A percentile compares a stretch with the other conserved stretches of the same genome.
Conservation (phyloP, 495 filamentous ascomycete species). For the Aspergillus ellipticus region DNA sequence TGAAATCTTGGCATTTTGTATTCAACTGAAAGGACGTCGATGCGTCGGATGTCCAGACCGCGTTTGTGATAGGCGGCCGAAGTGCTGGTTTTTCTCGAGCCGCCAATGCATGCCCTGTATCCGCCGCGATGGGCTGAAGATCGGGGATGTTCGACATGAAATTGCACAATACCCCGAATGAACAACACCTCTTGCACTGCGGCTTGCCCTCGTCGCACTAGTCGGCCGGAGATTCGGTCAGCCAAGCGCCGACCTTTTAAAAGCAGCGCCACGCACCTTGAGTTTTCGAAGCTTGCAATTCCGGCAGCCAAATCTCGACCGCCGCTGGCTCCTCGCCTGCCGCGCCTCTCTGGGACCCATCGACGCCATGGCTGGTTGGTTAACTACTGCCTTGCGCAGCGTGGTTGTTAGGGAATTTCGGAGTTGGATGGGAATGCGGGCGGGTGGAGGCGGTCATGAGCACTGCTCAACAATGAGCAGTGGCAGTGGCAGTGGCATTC, state of each 20-base stretch:
- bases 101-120: conserved; percentile 17
- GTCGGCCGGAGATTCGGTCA: conserved; percentile 5
- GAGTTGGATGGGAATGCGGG: background rate
- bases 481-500: too few species aligned
- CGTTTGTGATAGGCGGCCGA: conserved; percentile 23
- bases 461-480: too few species aligned
- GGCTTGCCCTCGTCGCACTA: conserved; percentile 47
- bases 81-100: conserved; percentile 14
- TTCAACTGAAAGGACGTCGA: conserved; percentile 31
- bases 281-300: conserved; percentile 50
- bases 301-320: conserved; percentile 45
- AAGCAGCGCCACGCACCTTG: conserved; percentile 35
- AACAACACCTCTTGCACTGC: conserved; percentile 40
- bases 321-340: conserved; percentile 12
- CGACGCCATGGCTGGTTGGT: conserved; percentile 16
- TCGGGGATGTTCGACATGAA: conserved; percentile 35
- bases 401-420: conserved; percentile 18
- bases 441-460: too few species aligned
- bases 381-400: conserved; percentile 2
- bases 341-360: conserved; percentile 10
- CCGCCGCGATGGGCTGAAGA: conserved; percentile 32
- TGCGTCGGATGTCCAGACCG: conserved; percentile 30
- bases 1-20: conserved; percentile 34
- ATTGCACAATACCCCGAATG: conserved; percentile 43
- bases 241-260: conserved; percentile 8